Evolutionary conservation across 805 yeast genomes (phyloP).

Genomic region (Barnettozyma populi): DNA sequence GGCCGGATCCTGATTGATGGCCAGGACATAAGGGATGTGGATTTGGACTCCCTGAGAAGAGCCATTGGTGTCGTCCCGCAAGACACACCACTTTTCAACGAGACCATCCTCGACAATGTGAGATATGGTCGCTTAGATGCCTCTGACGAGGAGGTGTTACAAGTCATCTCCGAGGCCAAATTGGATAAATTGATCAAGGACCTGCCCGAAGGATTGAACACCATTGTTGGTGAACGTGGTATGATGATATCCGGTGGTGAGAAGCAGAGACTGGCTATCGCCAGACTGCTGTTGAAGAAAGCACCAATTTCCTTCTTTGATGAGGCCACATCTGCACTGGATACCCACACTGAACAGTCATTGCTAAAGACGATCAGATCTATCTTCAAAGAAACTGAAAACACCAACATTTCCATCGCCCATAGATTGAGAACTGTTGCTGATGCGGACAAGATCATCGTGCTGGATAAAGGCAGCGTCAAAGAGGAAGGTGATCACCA

Average conservation of each 20-base stretch:
- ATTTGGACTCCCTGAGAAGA: slow-evolving; percentile 66
- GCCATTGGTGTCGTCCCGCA: slow-evolving; percentile 94
- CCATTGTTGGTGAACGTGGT: slow-evolving; percentile 96
- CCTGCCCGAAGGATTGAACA: slow-evolving; percentile 78
- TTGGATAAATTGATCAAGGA: slow-evolving; percentile 56
- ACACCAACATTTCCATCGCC: slow-evolving; percentile 87
- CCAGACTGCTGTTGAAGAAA: slow-evolving; percentile 78
- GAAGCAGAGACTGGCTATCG: slow-evolving; percentile 91
- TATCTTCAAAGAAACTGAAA: slow-evolving; percentile 51
- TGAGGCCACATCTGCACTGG: slow-evolving; percentile 95
- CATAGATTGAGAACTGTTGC: slow-evolving; percentile 92
- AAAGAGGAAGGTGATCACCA: slow-evolving; percentile 85
- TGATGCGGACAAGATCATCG: slow-evolving; percentile 90
- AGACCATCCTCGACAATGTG: slow-evolving; percentile 80
- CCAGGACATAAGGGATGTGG: slow-evolving; percentile 73
- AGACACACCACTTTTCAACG: slow-evolving; percentile 94
- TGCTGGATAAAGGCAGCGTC: slow-evolving; percentile 70
- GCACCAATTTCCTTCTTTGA: slow-evolving; percentile 92
- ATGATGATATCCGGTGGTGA: slow-evolving; percentile 99
- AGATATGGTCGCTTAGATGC: slow-evolving; percentile 79
- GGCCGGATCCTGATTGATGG: slow-evolving; percentile 87
- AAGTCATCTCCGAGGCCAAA: slow-evolving; percentile 65
- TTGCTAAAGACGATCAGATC: slow-evolving; percentile 66
- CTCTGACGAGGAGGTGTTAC: slow-evolving; percentile 60
- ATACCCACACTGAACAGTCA: slow-evolving; percentile 92